Conservation (phyloP, 1,284 basidiomycete species). For the Xerocomus minutiporus region DNA sequence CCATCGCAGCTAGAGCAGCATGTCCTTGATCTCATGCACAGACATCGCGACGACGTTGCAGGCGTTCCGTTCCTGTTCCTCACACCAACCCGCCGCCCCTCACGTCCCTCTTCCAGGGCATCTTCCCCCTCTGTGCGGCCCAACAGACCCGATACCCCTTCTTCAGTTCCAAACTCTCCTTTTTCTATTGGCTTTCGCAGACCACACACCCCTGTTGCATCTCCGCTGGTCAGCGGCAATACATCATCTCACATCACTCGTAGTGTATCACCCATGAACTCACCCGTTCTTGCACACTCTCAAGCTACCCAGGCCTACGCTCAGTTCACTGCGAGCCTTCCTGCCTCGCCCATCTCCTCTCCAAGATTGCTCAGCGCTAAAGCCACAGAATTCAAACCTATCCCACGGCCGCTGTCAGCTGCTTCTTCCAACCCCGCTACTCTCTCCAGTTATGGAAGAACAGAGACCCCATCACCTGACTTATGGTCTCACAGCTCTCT, state of each 20-base stretch:
- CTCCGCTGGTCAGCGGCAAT: conserved; percentile 58
- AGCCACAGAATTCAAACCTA: conserved; percentile 63
- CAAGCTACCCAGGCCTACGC: conserved; percentile 43
- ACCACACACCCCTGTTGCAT: conserved; percentile 71
- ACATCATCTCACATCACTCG: conserved; percentile 56
- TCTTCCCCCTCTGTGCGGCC: conserved; percentile 65
- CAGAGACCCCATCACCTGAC: conserved; percentile 75
- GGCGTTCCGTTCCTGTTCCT: conserved; percentile 79
- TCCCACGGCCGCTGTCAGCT: conserved; percentile 70
- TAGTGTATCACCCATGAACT: conserved; percentile 61
- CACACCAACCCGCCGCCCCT: conserved; percentile 73
- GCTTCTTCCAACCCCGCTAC: conserved; percentile 62
- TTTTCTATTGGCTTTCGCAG: conserved; percentile 66
- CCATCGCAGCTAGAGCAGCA: conserved; percentile 63
- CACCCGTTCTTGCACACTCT: conserved; percentile 61
- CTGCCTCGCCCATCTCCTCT: conserved; percentile 57
- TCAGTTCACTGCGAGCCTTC: conserved; percentile 70
- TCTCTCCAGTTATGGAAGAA: conserved; percentile 46
- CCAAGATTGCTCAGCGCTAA: conserved; percentile 63
- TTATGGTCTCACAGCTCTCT: conserved; percentile 74
- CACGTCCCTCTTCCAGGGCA: conserved; percentile 76
- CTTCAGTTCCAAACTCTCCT: conserved; percentile 65
- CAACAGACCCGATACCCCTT: conserved; percentile 68
- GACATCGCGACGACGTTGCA: conserved; percentile 75
- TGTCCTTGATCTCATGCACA: conserved; percentile 82